These are phyloP conservation scores for Medicago lupulina DNA, from an alignment of 306 rosid genomes.

Conservation along the genomic window DNA sequence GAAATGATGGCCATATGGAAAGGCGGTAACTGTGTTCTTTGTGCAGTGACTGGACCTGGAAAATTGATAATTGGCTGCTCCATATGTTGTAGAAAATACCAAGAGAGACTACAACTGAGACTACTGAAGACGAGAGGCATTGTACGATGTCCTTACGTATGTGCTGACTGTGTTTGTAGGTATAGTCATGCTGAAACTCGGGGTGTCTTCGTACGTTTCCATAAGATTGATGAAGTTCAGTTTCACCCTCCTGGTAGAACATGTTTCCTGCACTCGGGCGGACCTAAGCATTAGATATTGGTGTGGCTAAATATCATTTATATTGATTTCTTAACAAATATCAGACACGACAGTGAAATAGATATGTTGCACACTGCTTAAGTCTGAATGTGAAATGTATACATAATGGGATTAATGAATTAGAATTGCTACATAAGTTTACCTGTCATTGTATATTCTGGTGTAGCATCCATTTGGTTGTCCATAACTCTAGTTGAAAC, in stretches of 20 bases:
- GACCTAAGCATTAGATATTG: neutral
- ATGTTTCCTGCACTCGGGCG: neutral
- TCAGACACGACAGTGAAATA: neutral
- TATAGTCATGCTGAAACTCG: neutral
- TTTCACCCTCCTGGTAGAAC: neutral
- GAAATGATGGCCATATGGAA: neutral
- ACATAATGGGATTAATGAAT: too few species aligned
- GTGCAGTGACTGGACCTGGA: neutral
- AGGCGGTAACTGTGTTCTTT: neutral
- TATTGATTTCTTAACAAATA: neutral
- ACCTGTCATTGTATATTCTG: too few species aligned
- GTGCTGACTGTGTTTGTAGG: neutral
- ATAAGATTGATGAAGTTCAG: neutral
- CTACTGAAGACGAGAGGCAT: neutral
- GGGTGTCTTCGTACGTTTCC: neutral
- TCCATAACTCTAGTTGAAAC: too few species aligned
- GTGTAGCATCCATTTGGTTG: too few species aligned
- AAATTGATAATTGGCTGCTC: neutral
- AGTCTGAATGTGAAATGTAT: too few species aligned
- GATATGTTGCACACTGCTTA: too few species aligned
- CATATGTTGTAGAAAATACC: neutral
- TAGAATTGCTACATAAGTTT: too few species aligned
- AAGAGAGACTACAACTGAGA: neutral
- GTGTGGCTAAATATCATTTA: too few species aligned
- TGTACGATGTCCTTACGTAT: neutral